Base-by-base conservation (phyloP, 2,329 filamentous ascomycete species). In the Laburnicola sp. region DNA sequence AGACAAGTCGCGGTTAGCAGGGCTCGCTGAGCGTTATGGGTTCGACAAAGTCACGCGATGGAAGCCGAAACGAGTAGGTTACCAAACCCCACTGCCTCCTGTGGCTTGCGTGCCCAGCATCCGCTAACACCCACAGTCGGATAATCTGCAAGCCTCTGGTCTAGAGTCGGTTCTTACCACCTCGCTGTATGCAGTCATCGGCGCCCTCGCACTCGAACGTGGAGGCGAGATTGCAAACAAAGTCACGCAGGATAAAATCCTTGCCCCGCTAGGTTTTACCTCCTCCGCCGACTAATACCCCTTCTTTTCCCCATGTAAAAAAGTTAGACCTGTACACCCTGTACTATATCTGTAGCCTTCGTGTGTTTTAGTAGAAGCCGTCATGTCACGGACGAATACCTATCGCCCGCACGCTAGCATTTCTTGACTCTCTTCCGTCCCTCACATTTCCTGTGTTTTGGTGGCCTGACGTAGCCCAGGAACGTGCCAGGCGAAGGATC, bases 181-280 rank as follows among this genome's bases (percentile, higher is more conserved):
- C 55, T 84, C 90, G 3, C 65, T 99, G 48, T 90, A 91, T 70
- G 90, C 92, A 39, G 87, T 99, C 48, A 77, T 97, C 38, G 94
- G 94, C 22, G 94, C 94, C 8, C 75, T 99, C 46, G 86, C 91
- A n/a, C 77, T 99, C 66, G 91, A 97, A 73, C 86, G 88, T 61
- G 94, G 94, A 40, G 88, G 87, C 32, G 85, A 86, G 38, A 82
- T 88, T 48, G 91, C 93, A 51, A 87, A 86, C 58, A 81, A 83
- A 70, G 75, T 95, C 46, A 85, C 89, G 40, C 84, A 85, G 68
- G 88, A 96, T 62, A 85, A 86, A 73, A 86, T 96, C 71, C 74
- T 96, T 65, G 77, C 68, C 43, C 78, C 78, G 3, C 56, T 74
- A 1, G 69, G 71, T 52, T 71, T 72, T 50, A 61, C 56, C 38